These are phyloP conservation scores for Colletotrichum musicola DNA, from an alignment of 2,329 filamentous ascomycete species.

Conservation along the genomic window DNA sequence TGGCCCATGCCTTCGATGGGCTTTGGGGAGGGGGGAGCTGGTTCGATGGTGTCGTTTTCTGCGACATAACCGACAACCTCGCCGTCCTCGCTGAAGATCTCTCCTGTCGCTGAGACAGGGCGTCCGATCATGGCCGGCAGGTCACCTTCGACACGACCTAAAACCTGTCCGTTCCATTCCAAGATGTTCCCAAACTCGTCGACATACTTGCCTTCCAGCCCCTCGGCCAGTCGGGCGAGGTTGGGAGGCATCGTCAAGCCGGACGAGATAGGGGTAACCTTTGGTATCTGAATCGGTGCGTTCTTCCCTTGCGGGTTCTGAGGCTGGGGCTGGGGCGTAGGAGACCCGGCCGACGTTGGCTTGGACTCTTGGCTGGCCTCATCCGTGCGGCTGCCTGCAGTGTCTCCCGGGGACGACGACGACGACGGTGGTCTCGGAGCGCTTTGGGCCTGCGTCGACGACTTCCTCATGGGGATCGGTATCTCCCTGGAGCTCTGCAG, in stretches of 20 bases:
- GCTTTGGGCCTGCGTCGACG: constrained; percentile 26
- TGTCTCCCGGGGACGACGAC: constrained; percentile 21
- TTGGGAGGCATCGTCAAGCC: constrained; percentile 46
- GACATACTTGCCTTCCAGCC: constrained; percentile 61
- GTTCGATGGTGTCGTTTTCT: constrained; percentile 52
- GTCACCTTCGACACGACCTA: constrained; percentile 66
- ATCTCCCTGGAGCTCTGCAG: constrained; percentile 37
- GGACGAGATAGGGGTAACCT: constrained; percentile 54
- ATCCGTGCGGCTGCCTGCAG: constrained; percentile 29
- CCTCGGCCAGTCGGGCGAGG: constrained; percentile 51
- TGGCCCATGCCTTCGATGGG: constrained; percentile 52
- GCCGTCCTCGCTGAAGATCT: constrained; percentile 59
- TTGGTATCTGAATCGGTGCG: constrained; percentile 52
- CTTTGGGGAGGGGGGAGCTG: constrained; percentile 41
- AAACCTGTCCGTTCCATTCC: constrained; percentile 61
- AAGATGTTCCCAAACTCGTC: constrained; percentile 69
- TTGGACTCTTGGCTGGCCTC: constrained; percentile 9
- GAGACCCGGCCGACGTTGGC: constrained; percentile 16
- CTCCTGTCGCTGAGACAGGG: constrained; percentile 58
- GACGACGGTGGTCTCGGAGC: constrained; percentile 5
- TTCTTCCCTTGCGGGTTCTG: constrained; percentile 34
- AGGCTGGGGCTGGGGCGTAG: constrained; percentile 8
- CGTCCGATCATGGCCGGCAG: constrained; percentile 67
- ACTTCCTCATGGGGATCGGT: constrained; percentile 34
- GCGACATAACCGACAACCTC: constrained; percentile 60